A percentile compares a stretch with the other conserved stretches of the same genome.
phyloP scores from a whole-genome alignment of 148 eudicot species.

The Bassia scoparia region DNA sequence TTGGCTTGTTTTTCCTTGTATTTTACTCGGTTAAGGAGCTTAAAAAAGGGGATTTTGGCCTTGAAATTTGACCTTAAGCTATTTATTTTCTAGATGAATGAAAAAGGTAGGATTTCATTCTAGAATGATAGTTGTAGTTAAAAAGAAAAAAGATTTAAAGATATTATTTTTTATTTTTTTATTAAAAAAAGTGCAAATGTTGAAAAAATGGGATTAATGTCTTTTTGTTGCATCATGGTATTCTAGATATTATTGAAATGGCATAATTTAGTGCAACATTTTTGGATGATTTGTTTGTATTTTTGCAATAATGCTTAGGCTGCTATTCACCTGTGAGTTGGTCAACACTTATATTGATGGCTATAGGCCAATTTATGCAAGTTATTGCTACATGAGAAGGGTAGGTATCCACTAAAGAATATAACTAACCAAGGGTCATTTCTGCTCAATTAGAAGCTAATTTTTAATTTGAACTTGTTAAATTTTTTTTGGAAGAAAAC shows the following conservation, averaged over 20 bases:
- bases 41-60: background rate
- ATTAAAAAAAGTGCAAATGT: background rate
- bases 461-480: background rate
- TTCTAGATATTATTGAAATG: background rate
- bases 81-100: constrained; percentile 17
- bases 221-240: background rate
- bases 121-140: constrained; percentile 5
- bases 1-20: background rate
- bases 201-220: background rate
- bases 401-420: background rate
- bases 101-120: background rate
- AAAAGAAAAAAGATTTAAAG: background rate
- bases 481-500: too few relatives aligned
- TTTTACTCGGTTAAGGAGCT: background rate
- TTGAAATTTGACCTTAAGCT: constrained; percentile 14
- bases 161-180: background rate
- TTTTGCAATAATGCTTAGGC: constrained; percentile 3
- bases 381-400: background rate
- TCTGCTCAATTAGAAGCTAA: background rate
- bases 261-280: background rate
- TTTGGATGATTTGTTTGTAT: constrained; percentile 15
- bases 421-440: background rate
- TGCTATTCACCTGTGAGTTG: constrained; percentile 5
- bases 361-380: background rate
- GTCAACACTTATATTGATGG: constrained; percentile 11